These are phyloP conservation scores for Aspergillus cavernicola DNA, from an alignment of 495 filamentous ascomycete genomes.

Conservation along the genomic window DNA sequence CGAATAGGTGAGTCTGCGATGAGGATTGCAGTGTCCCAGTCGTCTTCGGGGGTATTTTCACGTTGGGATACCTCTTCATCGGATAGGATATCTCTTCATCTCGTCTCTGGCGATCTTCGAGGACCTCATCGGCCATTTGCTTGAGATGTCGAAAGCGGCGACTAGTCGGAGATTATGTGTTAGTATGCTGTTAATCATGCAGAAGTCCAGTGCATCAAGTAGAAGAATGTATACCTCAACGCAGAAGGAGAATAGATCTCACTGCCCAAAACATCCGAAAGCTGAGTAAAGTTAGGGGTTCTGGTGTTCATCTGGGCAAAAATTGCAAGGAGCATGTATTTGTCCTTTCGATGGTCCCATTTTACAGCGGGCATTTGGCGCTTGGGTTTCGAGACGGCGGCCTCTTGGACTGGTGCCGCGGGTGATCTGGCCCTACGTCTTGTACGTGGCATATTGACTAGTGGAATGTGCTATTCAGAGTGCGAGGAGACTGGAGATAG, in stretches of 20 bases:
- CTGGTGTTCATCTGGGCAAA: not conserved
- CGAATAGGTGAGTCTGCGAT: too few species aligned
- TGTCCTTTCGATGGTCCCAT: constrained; percentile 13
- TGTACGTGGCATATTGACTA: too few species aligned
- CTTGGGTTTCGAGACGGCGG: not conserved
- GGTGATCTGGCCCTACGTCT: too few species aligned
- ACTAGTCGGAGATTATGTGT: constrained; percentile 4
- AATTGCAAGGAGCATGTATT: constrained; percentile 10
- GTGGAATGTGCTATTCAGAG: too few species aligned
- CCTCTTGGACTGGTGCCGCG: too few species aligned
- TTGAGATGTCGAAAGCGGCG: not conserved
- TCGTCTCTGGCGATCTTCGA: constrained; percentile 8
- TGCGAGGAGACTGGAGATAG: too few species aligned
- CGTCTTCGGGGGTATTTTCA: not conserved
- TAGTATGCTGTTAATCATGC: not conserved
- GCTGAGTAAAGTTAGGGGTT: constrained; percentile 4
- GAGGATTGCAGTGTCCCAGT: too few species aligned
- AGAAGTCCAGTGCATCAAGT: not conserved
- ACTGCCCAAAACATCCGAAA: constrained; percentile 7
- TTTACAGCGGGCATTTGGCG: not conserved
- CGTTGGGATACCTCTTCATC: not conserved
- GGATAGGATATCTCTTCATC: too few species aligned
- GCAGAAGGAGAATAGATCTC: not conserved
- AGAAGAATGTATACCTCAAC: constrained; percentile 1
- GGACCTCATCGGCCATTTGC: not conserved